Evolutionary conservation across 345 rosid genomes (phyloP), one percentile per base, ranked within the genome.

Genomic region (Arabis alpina): DNA sequence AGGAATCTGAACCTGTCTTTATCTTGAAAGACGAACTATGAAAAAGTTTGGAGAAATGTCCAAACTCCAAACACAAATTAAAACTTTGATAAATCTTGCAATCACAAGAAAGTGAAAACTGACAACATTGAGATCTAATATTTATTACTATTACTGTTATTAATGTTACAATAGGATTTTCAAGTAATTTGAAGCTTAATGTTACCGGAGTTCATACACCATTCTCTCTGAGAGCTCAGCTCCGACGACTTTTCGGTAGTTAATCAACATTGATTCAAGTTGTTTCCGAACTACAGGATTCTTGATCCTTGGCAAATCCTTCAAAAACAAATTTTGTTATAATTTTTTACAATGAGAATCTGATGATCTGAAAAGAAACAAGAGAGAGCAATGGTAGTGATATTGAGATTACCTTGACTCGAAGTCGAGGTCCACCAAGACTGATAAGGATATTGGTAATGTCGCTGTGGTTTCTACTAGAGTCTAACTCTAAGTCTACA

Each of bases 221-320:
- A 86, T 88, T 72, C 79, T 84, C 85, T 85, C 82, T 0, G 94
- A 85, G 51, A 91, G 80, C 79, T 87, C 84, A 53, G 54, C 71
- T 30, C 98, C 97, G 0, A 93, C 94, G 30, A 74, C 84, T 64
- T 70, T 85, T 72, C 39, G 58, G 72, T 87, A 91, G 52, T 66
- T 79, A 11, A n/a, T 73, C 83, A 91, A 64, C 75, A 73, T 88
- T 13, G 82, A 19, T 61, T 87, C 93, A 70, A 91, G 54, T 79
- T 77, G 76, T 23, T 66, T 69, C 77, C 77, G 61, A 56, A 73
- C 73, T 0, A 6, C 30, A n/a, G 72, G 64, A 47, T 64, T 81
- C 24, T 83, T 34, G 73, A 77, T 82, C 68, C 19, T 66, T 69
- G 48, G 80, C 28, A 86, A 27, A 73, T 84, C 89, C 91, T 88